Evolutionary conservation across 108 stramenopile genomes (phyloP), one percentile per base, ranked within the genome.

Genomic region (Nannochloropsis oceanica): DNA sequence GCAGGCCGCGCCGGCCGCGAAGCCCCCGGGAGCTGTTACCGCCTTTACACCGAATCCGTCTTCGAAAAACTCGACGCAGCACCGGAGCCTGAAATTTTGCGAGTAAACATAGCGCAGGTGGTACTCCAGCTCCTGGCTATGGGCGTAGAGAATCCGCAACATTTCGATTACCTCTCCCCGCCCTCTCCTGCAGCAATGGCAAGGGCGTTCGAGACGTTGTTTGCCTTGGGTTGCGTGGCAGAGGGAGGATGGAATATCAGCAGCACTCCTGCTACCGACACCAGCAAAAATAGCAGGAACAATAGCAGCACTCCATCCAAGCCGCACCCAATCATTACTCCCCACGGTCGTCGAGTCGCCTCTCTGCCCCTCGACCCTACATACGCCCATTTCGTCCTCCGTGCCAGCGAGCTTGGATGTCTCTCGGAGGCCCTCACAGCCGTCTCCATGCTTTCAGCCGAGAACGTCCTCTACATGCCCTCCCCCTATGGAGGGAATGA

Each of bases 1-100:
- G 90, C 93, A 34, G 97, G 99, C 79, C 91, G 99, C 43, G 97
- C 99, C 0, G 99, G 97, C 3, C 91, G 99, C 34, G 95, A 97
- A 26, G 94, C 93, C 43, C 90, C 94, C 12, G 99, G 99, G 24
- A 44, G 84, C 10, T 96, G 94, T 90, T 96, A 90, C 43, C 95
- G 95, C 87, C 89, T 99, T 12, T 96, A 93, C 88, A n/a, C 85
- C 11, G 80, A 82, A 42, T 14, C 46, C 27, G 25, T 20, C 25
- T 86, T 43, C 81, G 42, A 82, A 18, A 42, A 26, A 13, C 81
- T 86, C 42, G 26, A 22, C 8, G 25, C 80, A 18, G 24, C 18
- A 20, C 20, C 24, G 42, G n/a, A 24, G 43, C 86, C 86, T 20
- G 86, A 87, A 43, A 84, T 87, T 12, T 83, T 84, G 83, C 42